Base-by-base conservation (phyloP, 2,329 filamentous ascomycete species). In the Colletotrichum acutatum region DNA sequence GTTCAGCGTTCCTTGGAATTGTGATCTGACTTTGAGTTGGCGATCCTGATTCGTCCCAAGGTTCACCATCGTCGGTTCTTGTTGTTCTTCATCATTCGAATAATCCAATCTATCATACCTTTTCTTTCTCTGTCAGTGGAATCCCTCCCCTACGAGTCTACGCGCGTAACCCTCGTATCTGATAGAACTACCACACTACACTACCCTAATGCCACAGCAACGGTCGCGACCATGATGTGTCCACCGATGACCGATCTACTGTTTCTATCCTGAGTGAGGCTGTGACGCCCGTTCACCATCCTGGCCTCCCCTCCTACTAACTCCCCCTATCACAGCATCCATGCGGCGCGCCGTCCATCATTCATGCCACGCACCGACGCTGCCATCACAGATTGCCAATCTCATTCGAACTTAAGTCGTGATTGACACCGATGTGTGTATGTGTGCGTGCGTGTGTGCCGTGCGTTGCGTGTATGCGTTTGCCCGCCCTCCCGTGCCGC, bases 261-360 rank as follows among this genome's bases (percentile, higher is more conserved):
- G 70, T 70, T 72, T 70, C 70, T 72, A 72, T 72, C 56, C 56
- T 26, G 66, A 32, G 71, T 32, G 66, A 72, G 71, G 71, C 71
- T 65, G 71, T 72, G 71, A 61, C 53, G 24, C 12, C 52, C 49
- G 52, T 46, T 34, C 49, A 24, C 26, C 6, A 22, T 46, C 22
- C 24, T 49, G 5, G 16, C 14, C 32, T 49, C 63, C 37, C 49
- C 26, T 26, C 12, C 30, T 49, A 49, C 30, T 49, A 49, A 49
- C 3, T 9, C 30, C 61, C 54, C 28, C 52, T 46, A 52, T 58
- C 30, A 24, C 8, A 28, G 26, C 59, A 42, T 32, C 58, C 58
- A 57, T 64, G 58, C 58, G 32, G 26, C 46, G 9, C 24, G 26
- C 58, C 32, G 57, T 62, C 49, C 19, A 4, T 54, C 28, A 42